Base-by-base conservation (phyloP, 495 filamentous ascomycete genomes). In the Tetracladium marchalianum region DNA sequence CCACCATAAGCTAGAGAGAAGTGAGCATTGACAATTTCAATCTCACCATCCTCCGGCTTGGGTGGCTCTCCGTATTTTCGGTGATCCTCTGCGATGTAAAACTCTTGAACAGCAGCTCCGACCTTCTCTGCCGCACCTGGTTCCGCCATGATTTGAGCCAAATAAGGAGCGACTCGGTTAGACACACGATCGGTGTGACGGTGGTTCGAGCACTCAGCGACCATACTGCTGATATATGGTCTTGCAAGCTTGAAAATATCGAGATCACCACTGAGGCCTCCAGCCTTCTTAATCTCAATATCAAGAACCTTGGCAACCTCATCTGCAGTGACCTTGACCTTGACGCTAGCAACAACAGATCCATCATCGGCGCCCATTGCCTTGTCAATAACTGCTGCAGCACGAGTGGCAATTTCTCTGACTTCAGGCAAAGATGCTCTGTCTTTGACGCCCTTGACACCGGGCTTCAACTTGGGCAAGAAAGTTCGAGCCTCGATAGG, bases 1-100 rank as follows among this genome's bases (percentile, higher is more conserved):
- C 93, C 92, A 61, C 92, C 92, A 57, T 99, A 99, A 12, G 87
- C 92, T 11, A 99, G 76, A 13, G 92, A 99, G 71, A 99, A 99
- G 61, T 94, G 83, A 35, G 93, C 87, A 58, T 99, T 96, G 58
- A 99, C 92, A 56, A 99, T 95, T 62, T 96, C 92, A 31, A 84
- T 72, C 67, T 80, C 74, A 27, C 76, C 88, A 53, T 92, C 84
- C 54, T 94, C 85, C 46, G 84, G 84, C 62, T 86, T 87, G 50
- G 84, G 71, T 2, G 89, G 87, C 43, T 84, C 78, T 50, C 90
- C 90, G 57, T 75, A 94, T 63, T 87, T 90, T 62, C 87, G 85
- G 48, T 85, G 69, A 54, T 95, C 88, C 55, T 95, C 88, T 8
- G 78, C 80, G 24, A 87, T 58, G 57, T 81, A 94, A 67, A 81